Base-by-base conservation (phyloP, 768 basidiomycete species). In the Russula olivacea region DNA sequence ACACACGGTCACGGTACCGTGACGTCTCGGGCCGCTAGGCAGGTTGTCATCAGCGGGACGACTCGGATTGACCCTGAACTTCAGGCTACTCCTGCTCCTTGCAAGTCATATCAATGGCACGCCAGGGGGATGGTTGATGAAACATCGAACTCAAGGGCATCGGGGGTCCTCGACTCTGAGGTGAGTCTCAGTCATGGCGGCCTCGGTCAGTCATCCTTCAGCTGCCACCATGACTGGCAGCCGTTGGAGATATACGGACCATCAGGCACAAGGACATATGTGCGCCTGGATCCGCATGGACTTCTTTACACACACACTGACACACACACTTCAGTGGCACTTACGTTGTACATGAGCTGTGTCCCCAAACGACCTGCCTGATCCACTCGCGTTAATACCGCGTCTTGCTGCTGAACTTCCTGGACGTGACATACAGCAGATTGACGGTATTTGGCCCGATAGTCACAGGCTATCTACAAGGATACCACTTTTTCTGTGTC, bases 231-330 rank as follows among this genome's bases (percentile, higher is more conserved):
- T n/a, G n/a, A n/a, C n/a, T n/a, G n/a, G n/a, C n/a, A n/a, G 89
- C 80, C 81, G n/a, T 66, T 93, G 3, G 89, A 94, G 72, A 90
- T 95, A 56, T 95, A 93, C 68, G 93, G 93, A 7, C 93, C 91
- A 12, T 74, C 85, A 8, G 92, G 93, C 21, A 90, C 89, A 1
- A 85, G 93, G 25, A 84, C 87, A 28, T 93, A 91, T 70, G 76
- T 94, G 63, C 87, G 92, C 49, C 79, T 76, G n/a, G n/a, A n/a
- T n/a, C n/a, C n/a, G n/a, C n/a, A n/a, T 52, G 81, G 83, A 34
- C 79, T 94, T 55, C 72, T 74, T 25, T 86, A 85, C 69, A 89
- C 91, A 1, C 78, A 91, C 69, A 86, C 88, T 8, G n/a, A n/a
- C n/a, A n/a, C n/a, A n/a, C n/a, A n/a, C n/a, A n/a, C 75, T 82